Base-by-base conservation (phyloP, 768 basidiomycete genomes). In the Tricholoma sp. region DNA sequence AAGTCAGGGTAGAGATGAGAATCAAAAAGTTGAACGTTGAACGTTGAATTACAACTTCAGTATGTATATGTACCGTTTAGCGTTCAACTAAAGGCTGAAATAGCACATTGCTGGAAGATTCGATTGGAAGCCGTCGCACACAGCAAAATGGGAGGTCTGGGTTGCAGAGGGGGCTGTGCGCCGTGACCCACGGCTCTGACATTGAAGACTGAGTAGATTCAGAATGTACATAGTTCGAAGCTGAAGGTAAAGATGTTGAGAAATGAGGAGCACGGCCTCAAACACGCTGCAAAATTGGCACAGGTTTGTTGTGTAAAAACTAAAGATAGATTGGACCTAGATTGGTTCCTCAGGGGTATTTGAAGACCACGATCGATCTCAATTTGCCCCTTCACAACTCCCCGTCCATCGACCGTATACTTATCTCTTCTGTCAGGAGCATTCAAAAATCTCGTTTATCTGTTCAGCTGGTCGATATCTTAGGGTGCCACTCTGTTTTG, bases 311-410 rank as follows among this genome's bases (percentile, higher is more conserved):
- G 5, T 19, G 31, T 27, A 24, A 24, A 14, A 45, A 14, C 32
- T 24, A 55, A 60, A 60, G 27, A 45, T 6, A 54, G 56, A 53
- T 39, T 56, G 31, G 46, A 46, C 31, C 45, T 34, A 56, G 49
- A 43, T 43, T 43, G 3, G 41, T 43, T 19, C 45, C 55, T 18
- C 21, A 56, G 31, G n/a, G n/a, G n/a, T n/a, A n/a, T n/a, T n/a
- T n/a, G n/a, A n/a, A n/a, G 14, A 37, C 2, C 14, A 35, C 35
- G 57, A 63, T 63, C 57, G 16, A 27, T 21, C 29, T n/a, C n/a
- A n/a, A 11, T 39, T 27, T 14, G 49, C 10, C 49, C 24, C 24
- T 27, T 27, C 24, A 27, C 24, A n/a, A 6, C 16, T 50, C 24
- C 29, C 49, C 49, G 24, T 32, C 49, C 18, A 37, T 34, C 34